A percentile compares a stretch with the other conserved stretches of the same genome.
phyloP scores from a whole-genome alignment of 768 basidiomycete genomes.

The Boletellus ananas region DNA sequence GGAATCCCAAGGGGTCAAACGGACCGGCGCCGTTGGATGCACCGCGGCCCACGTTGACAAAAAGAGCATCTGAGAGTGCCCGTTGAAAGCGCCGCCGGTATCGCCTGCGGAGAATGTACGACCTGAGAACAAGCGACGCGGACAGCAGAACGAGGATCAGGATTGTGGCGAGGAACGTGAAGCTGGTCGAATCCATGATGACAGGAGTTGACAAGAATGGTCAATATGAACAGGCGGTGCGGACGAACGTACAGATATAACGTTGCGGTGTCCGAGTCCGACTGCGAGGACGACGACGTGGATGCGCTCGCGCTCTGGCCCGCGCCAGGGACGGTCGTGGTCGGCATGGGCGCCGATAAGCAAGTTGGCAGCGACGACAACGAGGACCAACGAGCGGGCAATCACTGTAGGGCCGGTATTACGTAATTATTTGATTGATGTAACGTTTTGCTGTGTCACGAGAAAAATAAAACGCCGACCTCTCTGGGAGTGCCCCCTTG shows the following conservation, averaged over 20 bases:
- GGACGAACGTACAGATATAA: slow-evolving; percentile 28
- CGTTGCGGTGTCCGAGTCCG: slow-evolving; percentile 17
- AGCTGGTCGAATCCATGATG: slow-evolving; percentile 36
- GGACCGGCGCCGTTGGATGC: slow-evolving; percentile 2
- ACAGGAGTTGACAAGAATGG: neutral
- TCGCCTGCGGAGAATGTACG: slow-evolving; percentile 56
- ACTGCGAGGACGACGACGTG: slow-evolving; percentile 1
- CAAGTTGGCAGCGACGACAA: neutral
- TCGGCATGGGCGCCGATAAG: slow-evolving; percentile 15
- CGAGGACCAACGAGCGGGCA: neutral
- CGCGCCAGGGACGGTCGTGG: neutral
- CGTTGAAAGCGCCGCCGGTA: slow-evolving; percentile 52
- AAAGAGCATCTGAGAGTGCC: slow-evolving; percentile 46
- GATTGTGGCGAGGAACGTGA: slow-evolving; percentile 72
- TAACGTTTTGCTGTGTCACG: slow-evolving; percentile 16
- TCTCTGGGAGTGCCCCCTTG: too few relatives aligned
- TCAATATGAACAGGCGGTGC: slow-evolving; percentile 9
- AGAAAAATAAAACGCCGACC: slow-evolving; percentile 4
- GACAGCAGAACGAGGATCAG: slow-evolving; percentile 65
- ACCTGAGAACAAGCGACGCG: slow-evolving; percentile 59
- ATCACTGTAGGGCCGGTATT: slow-evolving; percentile 3
- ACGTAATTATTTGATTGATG: slow-evolving; percentile 23
- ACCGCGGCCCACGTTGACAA: slow-evolving; percentile 31
- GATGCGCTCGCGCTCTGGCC: neutral
- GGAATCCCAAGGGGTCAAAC: neutral